These are phyloP conservation scores for Penicillium pulvis DNA, from an alignment of 495 filamentous ascomycete genomes.

Conservation along the genomic window DNA sequence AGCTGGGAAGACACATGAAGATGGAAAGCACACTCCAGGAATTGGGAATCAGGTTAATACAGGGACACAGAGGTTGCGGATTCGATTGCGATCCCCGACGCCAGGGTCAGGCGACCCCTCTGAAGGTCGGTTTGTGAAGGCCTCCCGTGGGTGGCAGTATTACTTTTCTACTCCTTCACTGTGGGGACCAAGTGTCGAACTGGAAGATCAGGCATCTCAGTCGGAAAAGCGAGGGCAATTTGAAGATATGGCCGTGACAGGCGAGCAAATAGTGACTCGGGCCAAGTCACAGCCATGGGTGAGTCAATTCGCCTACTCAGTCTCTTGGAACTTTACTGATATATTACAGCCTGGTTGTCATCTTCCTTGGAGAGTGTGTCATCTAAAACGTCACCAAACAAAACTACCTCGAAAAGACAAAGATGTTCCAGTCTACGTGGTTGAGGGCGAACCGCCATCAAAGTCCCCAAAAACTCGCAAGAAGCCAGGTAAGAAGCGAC, in stretches of 20 bases:
- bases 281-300: slow-evolving; percentile 41
- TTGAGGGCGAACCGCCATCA: slow-evolving; percentile 25
- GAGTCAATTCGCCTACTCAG: slow-evolving; percentile 18
- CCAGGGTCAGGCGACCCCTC: slow-evolving; percentile 27
- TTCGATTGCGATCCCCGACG: slow-evolving; percentile 45
- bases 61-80: slow-evolving; percentile 42
- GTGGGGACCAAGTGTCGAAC: slow-evolving; percentile 17
- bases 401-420: slow-evolving; percentile 34
- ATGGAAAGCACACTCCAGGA: background rate
- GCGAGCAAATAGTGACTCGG: slow-evolving; percentile 40
- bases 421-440: slow-evolving; percentile 29
- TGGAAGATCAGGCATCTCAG: slow-evolving; percentile 9
- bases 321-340: background rate
- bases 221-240: slow-evolving; percentile 34
- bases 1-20: background rate
- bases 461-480: slow-evolving; percentile 39
- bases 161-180: slow-evolving; percentile 43
- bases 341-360: slow-evolving; percentile 40
- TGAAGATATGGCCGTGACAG: slow-evolving; percentile 45
- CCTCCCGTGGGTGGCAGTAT: slow-evolving; percentile 48
- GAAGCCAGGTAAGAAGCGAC: slow-evolving; percentile 52
- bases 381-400: slow-evolving; percentile 41
- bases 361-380: slow-evolving; percentile 47
- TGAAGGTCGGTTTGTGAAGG: slow-evolving; percentile 45
- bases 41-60: background rate